Evolutionary conservation across 2,329 filamentous ascomycete genomes (phyloP), one percentile per base, ranked within the genome.

Genomic region (Grosmannia penicillata): DNA sequence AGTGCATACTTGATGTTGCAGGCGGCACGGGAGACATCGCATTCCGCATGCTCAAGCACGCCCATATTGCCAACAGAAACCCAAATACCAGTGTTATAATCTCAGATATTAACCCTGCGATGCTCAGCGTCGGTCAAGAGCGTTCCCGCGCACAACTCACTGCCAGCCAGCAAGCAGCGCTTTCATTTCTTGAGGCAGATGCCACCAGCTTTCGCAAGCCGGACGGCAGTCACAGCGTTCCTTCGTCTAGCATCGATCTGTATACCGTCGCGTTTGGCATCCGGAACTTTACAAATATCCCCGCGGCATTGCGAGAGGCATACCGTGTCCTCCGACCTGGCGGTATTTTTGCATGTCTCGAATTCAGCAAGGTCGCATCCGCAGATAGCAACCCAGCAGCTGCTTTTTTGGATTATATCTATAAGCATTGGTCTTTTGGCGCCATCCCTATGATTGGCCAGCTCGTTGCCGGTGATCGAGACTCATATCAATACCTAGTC

Each of bases 191-290:
- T 48, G 80, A 93, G 51, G 89, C 85, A 45, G 94, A 98, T 55
- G 91, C 91, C 8, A 84, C 95, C 53, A 63, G 74, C 36, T 71
- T 96, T 23, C 14, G 15, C 17, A 28, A 25, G 2, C 26, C 39
- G 8, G 44, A 44, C 18, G 61, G 70, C 47, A 51, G 56, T 4
- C 49, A 62, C 2, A 58, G 60, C 15, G 72, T 95, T 39, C 68
- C 78, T 3, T 66, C 74, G 50, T 68, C 70, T 53, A 81, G 72
- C n/a, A 68, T 96, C 39, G 91, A 98, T 56, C 69, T 98, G 6
- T 98, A 98, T 64, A 98, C 91, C 0, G 91, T 98, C 4, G 86
- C 89, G 0, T 98, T 98, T 53, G 91, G 91, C 24, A 96, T 98
- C 55, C 74, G 91, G 37, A 98, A 98, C 61, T 98, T 98, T 62